phyloP scores from a whole-genome alignment of 2,329 filamentous ascomycete species.

The Alternaria sp. region DNA sequence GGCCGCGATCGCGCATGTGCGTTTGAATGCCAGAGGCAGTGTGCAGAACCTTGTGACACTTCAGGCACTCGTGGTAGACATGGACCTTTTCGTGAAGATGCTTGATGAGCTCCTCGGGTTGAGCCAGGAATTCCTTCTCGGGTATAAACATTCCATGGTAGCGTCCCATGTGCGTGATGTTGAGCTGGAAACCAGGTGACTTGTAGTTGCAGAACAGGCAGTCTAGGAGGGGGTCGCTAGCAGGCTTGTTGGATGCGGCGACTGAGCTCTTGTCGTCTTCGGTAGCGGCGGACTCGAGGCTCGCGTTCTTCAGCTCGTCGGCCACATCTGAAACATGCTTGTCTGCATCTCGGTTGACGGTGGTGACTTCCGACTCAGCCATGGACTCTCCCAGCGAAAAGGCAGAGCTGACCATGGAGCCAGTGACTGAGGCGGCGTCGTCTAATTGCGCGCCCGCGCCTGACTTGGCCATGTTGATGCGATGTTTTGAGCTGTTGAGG shows the following conservation, averaged over 20 bases:
- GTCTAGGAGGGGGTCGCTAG: slow-evolving; percentile 55
- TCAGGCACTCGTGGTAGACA: slow-evolving; percentile 83
- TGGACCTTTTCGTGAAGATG: slow-evolving; percentile 83
- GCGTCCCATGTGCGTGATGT: slow-evolving; percentile 87
- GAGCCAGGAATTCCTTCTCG: slow-evolving; percentile 81
- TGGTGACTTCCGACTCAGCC: slow-evolving; percentile 58
- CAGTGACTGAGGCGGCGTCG: slow-evolving; percentile 69
- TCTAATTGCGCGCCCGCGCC: slow-evolving; percentile 54
- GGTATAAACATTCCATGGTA: slow-evolving; percentile 97
- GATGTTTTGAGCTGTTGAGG: slow-evolving; percentile 88
- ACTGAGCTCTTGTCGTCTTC: slow-evolving; percentile 54
- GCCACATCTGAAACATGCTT: slow-evolving; percentile 80
- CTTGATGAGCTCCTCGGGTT: slow-evolving; percentile 80
- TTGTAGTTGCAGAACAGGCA: slow-evolving; percentile 95
- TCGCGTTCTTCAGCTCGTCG: slow-evolving; percentile 76
- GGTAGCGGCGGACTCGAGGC: slow-evolving; percentile 51
- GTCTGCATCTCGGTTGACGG: slow-evolving; percentile 72
- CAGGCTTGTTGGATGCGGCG: slow-evolving; percentile 39
- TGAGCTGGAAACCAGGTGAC: slow-evolving; percentile 77
- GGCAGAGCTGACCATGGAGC: slow-evolving; percentile 85
- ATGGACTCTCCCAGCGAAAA: slow-evolving; percentile 89
- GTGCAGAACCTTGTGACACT: slow-evolving; percentile 83
- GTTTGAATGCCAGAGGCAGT: slow-evolving; percentile 85
- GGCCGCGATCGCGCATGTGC: slow-evolving; percentile 95
- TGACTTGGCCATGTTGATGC: slow-evolving; percentile 66